Base-by-base conservation (phyloP, 768 basidiomycete species). In the Lactifluus pinguis region DNA sequence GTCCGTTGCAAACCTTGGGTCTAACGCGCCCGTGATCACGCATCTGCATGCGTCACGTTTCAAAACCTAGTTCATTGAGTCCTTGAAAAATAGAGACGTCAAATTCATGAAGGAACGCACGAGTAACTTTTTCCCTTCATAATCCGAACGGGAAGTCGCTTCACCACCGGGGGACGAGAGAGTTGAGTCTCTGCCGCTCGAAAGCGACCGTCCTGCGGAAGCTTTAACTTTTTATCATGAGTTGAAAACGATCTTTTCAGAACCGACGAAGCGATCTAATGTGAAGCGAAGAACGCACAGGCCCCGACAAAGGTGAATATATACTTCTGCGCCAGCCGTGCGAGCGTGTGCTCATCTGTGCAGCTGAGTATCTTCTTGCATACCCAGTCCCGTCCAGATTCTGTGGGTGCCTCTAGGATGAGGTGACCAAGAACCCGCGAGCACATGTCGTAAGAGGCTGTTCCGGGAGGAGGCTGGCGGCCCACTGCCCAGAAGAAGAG, bases 401-500 rank as follows among this genome's bases (percentile, higher is more conserved):
- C 61, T 6, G 61, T 53, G 17, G 61, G 61, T n/a, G 61, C 56
- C 48, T 62, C 61, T 39, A 62, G 42, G 52, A 62, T 17, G 52
- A 62, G 56, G 52, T 62, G 52, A 2, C 61, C 61, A 47, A 62
- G 61, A 11, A 62, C 47, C 8, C 61, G 51, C 17, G 61, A 62
- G n/a, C 61, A 62, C 61, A 62, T 62, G 57, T 62, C 61, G 41
- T 62, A 62, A 2, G 61, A 34, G 11, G 61, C 52, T 0, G 56
- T 36, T 13, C 61, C 61, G 21, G 61, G 52, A 4, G 48, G 51
- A 4, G 50, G 56, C 14, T 62, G 61, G 41, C 56, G 56, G 10
- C 61, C 61, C 47, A 62, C 61, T 1, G 61, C 56, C 61, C 61
- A 62, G 61, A 62, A 62, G 52, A 62, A 62, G 47, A 62, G 61